Evolutionary conservation across 371 early-diverging fungal species (phyloP).

Genomic region (Mitosporidium daphniae): DNA sequence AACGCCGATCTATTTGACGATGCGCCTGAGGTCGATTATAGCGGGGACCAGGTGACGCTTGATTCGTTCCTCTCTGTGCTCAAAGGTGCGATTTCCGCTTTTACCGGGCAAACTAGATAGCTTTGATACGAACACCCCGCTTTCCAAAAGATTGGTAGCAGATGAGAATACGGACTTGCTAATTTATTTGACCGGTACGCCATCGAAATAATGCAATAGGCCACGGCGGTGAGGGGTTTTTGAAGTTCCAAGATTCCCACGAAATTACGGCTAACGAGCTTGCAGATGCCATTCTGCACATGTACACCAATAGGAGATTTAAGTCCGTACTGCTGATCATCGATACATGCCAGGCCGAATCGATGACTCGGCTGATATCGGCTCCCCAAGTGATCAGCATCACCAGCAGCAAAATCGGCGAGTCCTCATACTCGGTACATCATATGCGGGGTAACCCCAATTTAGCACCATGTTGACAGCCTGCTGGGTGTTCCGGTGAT

Average conservation of each 20-base stretch:
- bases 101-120: neutral
- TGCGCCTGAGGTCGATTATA: constrained; percentile 75
- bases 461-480: constrained; percentile 33
- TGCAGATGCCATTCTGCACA: constrained; percentile 69
- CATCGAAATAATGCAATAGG: neutral
- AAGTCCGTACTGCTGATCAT: constrained; percentile 73
- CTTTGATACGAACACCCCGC: constrained; percentile 5
- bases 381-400: constrained; percentile 60
- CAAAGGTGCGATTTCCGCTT: constrained; percentile 22
- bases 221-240: constrained; percentile 77
- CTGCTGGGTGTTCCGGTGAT: constrained; percentile 78
- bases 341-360: constrained; percentile 83
- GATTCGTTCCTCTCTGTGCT: constrained; percentile 71
- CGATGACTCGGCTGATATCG: constrained; percentile 49
- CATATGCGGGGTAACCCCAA: neutral
- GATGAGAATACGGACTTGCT: constrained; percentile 68
- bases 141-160: constrained; percentile 53
- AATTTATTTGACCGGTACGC: constrained; percentile 57
- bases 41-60: constrained; percentile 84
- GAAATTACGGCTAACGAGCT: constrained; percentile 63
- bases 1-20: constrained; percentile 50
- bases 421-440: constrained; percentile 59
- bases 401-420: constrained; percentile 35
- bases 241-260: constrained; percentile 82
- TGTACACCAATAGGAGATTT: constrained; percentile 65